Evolutionary conservation across 495 filamentous ascomycete species (phyloP).

Genomic region (Aspergillus hancockii): DNA sequence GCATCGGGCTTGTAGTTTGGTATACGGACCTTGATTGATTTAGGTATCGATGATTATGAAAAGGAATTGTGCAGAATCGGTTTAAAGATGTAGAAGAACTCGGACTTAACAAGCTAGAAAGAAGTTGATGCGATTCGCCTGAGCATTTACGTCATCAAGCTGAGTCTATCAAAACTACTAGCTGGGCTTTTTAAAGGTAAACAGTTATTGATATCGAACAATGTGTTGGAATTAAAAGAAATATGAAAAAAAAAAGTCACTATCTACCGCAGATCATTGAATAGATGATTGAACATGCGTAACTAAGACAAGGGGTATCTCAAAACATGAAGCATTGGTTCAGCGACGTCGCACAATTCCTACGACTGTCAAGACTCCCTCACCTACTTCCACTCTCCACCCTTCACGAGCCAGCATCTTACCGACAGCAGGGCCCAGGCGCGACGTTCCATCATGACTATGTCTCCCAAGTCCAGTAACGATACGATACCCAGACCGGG

Average conservation of each 20-base stretch:
- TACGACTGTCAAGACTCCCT: conserved; percentile 64
- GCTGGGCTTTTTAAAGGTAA: too few relatives aligned
- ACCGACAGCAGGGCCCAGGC: conserved; percentile 77
- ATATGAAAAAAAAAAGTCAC: neutral
- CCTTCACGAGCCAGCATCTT: conserved; percentile 74
- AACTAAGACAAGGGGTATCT: conserved; percentile 15
- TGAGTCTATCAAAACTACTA: too few relatives aligned
- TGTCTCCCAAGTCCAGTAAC: conserved; percentile 82
- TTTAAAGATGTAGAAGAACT: too few relatives aligned
- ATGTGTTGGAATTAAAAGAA: too few relatives aligned
- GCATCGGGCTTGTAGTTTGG: conserved; percentile 47
- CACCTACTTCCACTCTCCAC: conserved; percentile 74
- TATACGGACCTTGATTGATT: too few relatives aligned
- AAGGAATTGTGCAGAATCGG: neutral
- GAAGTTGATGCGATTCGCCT: too few relatives aligned
- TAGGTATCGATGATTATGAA: neutral
- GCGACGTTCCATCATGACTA: conserved; percentile 71
- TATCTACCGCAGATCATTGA: neutral
- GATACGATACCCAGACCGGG: conserved; percentile 61
- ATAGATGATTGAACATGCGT: neutral
- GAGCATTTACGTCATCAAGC: too few relatives aligned
- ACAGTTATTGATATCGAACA: too few relatives aligned
- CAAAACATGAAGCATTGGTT: conserved; percentile 7
- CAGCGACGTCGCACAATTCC: conserved; percentile 46
- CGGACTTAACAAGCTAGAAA: too few relatives aligned